Evolutionary conservation across 768 basidiomycete species (phyloP), one percentile per base, ranked within the genome.

Genomic region (Agaricus sinodeliciosus): DNA sequence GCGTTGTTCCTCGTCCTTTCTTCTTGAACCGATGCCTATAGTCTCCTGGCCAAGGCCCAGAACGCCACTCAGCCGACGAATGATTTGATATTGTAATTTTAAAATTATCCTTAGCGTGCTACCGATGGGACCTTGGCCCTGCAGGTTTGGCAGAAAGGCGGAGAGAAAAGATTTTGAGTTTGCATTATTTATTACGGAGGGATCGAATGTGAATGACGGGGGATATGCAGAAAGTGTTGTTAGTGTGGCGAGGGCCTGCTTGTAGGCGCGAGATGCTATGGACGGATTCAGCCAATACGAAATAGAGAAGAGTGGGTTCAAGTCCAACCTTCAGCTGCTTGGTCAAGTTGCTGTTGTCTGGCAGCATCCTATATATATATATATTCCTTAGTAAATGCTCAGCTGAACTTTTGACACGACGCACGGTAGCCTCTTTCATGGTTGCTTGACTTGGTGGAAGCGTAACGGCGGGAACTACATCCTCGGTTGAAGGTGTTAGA

Each of bases 81-180:
- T 71, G 13, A 79, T 67, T 47, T 85, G 77, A 51, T 84, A 78
- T 50, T 82, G 78, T 26, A 93, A 68, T 61, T 82, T 86, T 58
- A 81, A 65, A 2, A 72, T 68, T 65, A 90, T 86, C 28, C 90
- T 84, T 43, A 88, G 62, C 4, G 78, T 74, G 57, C 79, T 85
- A 25, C 82, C 85, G 31, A 91, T 64, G 6, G 90, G 89, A 3
- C 87, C 88, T 65, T 86, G 85, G 2, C 85, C 87, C 63, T 90
- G 87, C 18, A 80, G 68, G 59, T 77, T 86, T 0, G 90, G 88
- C 11, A 89, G 69, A 49, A 90, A 73, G 0, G 80, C 76, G 2
- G 83, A 81, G 15, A 90, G 67, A 34, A 87, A 67, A 12, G 83
- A 84, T 54, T 70, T 73, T 2, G 76, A 65, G 43, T 69, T 71